These are phyloP conservation scores for Xerocomellus amylosporus DNA, from an alignment of 768 basidiomycete genomes.

Conservation along the genomic window DNA sequence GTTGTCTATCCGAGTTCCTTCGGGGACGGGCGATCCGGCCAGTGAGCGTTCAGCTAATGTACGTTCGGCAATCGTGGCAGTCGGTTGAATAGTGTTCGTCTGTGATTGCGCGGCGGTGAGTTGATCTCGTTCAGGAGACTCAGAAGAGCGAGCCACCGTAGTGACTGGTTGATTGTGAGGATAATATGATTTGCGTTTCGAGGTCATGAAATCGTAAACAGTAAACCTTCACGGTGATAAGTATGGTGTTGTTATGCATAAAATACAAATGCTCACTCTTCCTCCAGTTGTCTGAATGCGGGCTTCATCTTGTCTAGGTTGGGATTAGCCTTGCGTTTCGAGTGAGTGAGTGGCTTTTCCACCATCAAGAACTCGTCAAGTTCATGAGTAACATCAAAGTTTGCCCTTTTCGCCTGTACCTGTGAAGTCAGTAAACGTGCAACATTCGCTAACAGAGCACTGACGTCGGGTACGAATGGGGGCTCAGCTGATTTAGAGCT, in stretches of 20 bases:
- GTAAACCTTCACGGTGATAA: slow-evolving; percentile 62
- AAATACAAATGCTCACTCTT: slow-evolving; percentile 58
- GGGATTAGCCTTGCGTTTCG: slow-evolving; percentile 84
- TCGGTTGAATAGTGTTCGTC: slow-evolving; percentile 42
- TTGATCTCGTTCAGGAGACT: slow-evolving; percentile 29
- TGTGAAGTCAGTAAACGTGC: background rate
- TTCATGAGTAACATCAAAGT: slow-evolving; percentile 97
- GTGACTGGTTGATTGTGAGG: slow-evolving; percentile 71
- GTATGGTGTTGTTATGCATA: background rate
- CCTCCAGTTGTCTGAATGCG: slow-evolving; percentile 89
- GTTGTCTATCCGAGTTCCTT: slow-evolving; percentile 37
- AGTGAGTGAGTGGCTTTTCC: slow-evolving; percentile 95
- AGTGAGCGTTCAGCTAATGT: slow-evolving; percentile 42
- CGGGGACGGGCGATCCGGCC: slow-evolving; percentile 39
- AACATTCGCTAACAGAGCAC: slow-evolving; percentile 34
- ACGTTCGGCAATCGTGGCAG: slow-evolving; percentile 40
- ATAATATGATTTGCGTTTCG: slow-evolving; percentile 80
- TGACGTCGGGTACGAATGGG: slow-evolving; percentile 89
- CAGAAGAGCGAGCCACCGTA: slow-evolving; percentile 29
- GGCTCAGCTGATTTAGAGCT: slow-evolving; percentile 69
- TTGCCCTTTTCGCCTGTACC: slow-evolving; percentile 86
- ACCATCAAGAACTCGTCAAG: slow-evolving; percentile 96
- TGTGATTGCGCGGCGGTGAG: slow-evolving; percentile 32
- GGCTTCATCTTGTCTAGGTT: slow-evolving; percentile 88
- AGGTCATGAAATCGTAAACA: slow-evolving; percentile 77